A percentile compares a stretch with the other conserved stretches of the same genome.
phyloP scores from a whole-genome alignment of 2,329 filamentous ascomycete genomes.

The Pseudogymnoascus sp. region DNA sequence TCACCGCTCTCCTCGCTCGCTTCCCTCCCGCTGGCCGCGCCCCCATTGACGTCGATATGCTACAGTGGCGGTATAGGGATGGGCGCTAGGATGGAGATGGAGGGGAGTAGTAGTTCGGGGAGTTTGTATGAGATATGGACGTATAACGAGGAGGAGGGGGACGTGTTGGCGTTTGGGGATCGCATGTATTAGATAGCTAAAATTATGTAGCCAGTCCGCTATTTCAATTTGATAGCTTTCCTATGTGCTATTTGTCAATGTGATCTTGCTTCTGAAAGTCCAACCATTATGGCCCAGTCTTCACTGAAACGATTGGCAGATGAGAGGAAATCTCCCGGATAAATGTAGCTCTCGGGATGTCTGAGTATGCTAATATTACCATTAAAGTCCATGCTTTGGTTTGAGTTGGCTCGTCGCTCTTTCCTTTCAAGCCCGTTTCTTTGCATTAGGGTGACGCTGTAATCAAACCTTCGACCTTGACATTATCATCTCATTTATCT shows the following conservation, averaged over 20 bases:
- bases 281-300: neutral
- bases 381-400: neutral
- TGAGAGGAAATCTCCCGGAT: neutral
- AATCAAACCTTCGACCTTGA: neutral
- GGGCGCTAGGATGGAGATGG: conserved; percentile 29
- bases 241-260: neutral
- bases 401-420: neutral
- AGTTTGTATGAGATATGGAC: conserved; percentile 37
- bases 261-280: neutral
- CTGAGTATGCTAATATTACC: neutral
- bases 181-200: conserved; percentile 38
- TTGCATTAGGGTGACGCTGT: neutral
- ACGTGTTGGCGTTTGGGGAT: conserved; percentile 35
- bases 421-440: neutral
- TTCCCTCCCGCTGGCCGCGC: neutral
- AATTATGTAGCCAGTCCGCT: neutral
- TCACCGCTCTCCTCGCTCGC: neutral
- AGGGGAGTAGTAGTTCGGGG: conserved; percentile 38
- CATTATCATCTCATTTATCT: too few relatives aligned
- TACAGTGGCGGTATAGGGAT: neutral
- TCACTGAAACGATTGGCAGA: neutral
- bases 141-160: neutral
- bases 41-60: neutral
- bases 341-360: neutral
- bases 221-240: neutral